Conservation (phyloP, 352 stramenopile species). For the Phytopythium boreale region DNA sequence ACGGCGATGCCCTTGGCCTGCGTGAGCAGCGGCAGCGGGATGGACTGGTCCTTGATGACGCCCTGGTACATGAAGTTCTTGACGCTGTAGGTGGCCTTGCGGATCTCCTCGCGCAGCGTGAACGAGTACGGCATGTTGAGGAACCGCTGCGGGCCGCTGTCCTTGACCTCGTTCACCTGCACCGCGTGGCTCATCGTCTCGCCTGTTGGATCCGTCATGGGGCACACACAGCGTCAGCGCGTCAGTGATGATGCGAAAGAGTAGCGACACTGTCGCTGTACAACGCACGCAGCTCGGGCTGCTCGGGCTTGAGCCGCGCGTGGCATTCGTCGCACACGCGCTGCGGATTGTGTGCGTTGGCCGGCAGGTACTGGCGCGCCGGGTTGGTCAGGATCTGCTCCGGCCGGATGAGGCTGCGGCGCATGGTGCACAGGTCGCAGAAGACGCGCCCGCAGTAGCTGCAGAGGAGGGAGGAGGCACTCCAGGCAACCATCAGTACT, state of each 20-base stretch:
- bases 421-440: conserved; percentile 67
- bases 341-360: conserved; percentile 82
- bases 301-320: conserved; percentile 48
- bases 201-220: conserved; percentile 22
- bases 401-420: conserved; percentile 67
- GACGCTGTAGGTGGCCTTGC: conserved; percentile 92
- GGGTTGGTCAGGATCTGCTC: conserved; percentile 75
- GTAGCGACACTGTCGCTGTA: neutral
- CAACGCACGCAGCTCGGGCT: conserved; percentile 61
- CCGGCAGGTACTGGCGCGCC: conserved; percentile 67
- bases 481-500: too few relatives aligned
- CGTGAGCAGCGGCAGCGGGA: conserved; percentile 85
- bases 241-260: neutral
- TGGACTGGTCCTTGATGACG: conserved; percentile 88
- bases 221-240: neutral
- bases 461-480: too few relatives aligned
- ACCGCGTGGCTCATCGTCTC: conserved; percentile 79
- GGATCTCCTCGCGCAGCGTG: conserved; percentile 90
- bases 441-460: conserved; percentile 79
- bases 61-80: conserved; percentile 90
- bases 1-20: conserved; percentile 89
- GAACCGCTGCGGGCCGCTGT: conserved; percentile 62
- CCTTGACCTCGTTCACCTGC: conserved; percentile 65
- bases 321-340: conserved; percentile 81
- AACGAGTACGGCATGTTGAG: conserved; percentile 87